Conservation (phyloP, 2,329 filamentous ascomycete species). For the Bisporella sp. region DNA sequence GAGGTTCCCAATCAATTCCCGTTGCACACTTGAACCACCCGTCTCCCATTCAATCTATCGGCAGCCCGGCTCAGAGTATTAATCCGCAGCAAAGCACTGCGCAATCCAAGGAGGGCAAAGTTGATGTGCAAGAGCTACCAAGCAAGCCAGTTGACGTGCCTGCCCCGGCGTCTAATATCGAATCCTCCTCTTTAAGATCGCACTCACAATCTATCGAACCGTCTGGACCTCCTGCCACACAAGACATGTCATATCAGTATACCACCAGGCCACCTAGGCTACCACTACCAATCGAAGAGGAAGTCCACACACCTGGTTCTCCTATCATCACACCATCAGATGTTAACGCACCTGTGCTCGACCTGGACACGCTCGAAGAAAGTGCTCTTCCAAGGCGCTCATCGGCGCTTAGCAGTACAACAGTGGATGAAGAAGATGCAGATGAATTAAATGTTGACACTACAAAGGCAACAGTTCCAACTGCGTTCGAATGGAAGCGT, state of each 20-base stretch:
- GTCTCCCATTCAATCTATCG: conserved; percentile 16
- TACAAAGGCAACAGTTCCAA: conserved; percentile 73
- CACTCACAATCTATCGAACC: conserved; percentile 44
- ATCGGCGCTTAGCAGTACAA: conserved; percentile 53
- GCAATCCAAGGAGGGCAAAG: conserved; percentile 17
- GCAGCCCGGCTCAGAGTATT: conserved; percentile 16
- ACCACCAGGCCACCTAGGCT: conserved; percentile 73
- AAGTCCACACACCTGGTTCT: conserved; percentile 81
- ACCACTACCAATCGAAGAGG: conserved; percentile 89
- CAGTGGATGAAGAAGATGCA: conserved; percentile 72
- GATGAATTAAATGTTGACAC: conserved; percentile 73
- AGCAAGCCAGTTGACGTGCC: conserved; percentile 53
- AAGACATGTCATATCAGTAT: conserved; percentile 48
- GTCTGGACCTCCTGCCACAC: conserved; percentile 32
- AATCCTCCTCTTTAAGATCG: conserved; percentile 19
- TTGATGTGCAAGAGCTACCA: conserved; percentile 33
- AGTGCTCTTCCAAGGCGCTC: conserved; percentile 39
- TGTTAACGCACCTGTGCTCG: conserved; percentile 23
- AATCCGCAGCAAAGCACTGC: neutral
- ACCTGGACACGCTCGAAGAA: conserved; percentile 42
- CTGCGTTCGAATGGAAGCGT: conserved; percentile 70
- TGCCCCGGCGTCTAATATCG: conserved; percentile 15
- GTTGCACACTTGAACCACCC: conserved; percentile 11
- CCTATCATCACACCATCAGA: conserved; percentile 75
- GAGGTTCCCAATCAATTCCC: conserved; percentile 19